Percentiles rank a stretch among this genome's conserved stretches.
Conservation (phyloP, 768 basidiomycete species). For the Termitomyces sp. region DNA sequence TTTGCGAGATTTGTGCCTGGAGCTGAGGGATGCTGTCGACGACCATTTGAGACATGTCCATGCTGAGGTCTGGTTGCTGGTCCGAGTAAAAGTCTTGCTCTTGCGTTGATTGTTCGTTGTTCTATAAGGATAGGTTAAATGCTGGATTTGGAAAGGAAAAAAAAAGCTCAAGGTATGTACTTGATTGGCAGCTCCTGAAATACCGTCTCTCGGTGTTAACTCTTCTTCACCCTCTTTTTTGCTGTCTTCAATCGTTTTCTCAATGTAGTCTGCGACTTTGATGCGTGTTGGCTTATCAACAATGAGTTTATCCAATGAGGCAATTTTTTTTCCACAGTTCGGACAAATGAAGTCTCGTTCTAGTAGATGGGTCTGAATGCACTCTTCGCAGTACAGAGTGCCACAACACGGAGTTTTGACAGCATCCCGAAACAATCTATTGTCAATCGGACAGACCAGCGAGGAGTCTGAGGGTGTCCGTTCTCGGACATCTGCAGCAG, state of each 20-base stretch:
- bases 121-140: conserved; percentile 9
- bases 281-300: conserved; percentile 76
- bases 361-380: conserved; percentile 89
- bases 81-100: conserved; percentile 71
- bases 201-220: conserved; percentile 15
- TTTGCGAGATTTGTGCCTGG: conserved; percentile 80
- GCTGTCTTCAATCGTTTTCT: conserved; percentile 74
- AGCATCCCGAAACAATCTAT: conserved; percentile 89
- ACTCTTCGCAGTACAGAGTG: conserved; percentile 92
- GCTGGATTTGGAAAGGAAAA: background rate
- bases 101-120: conserved; percentile 18
- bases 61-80: conserved; percentile 55
- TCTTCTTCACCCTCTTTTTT: conserved; percentile 56
- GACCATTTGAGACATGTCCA: conserved; percentile 69
- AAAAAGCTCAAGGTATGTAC: conserved; percentile 19
- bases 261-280: conserved; percentile 78
- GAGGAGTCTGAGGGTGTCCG: conserved; percentile 71
- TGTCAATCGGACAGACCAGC: conserved; percentile 87
- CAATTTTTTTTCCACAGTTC: conserved; percentile 81
- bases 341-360: conserved; percentile 96
- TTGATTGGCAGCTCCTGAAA: conserved; percentile 23
- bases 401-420: conserved; percentile 95
- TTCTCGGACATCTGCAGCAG: conserved; percentile 87
- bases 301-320: conserved; percentile 81
- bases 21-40: conserved; percentile 74